Conservation (phyloP, 495 filamentous ascomycete genomes). For the Pseudoneurospora amorphoporcata region DNA sequence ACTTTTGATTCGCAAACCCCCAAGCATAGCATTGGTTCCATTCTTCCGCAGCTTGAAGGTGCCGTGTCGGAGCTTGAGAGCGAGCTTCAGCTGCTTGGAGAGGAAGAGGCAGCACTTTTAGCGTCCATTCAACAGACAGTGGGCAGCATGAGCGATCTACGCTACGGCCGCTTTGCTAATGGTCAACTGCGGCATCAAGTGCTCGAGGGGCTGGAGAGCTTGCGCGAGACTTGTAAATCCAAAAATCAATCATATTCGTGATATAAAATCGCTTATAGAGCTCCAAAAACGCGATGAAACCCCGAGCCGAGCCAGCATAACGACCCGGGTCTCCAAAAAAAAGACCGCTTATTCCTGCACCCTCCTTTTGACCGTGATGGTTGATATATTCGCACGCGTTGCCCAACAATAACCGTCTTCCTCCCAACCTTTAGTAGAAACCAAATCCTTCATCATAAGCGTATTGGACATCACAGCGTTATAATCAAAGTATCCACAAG, state of each 20-base stretch:
- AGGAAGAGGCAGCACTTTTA: constrained; percentile 51
- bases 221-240: constrained; percentile 53
- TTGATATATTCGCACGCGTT: not conserved
- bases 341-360: not conserved
- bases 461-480: not conserved
- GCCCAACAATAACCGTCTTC: not conserved
- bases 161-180: constrained; percentile 66
- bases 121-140: constrained; percentile 52
- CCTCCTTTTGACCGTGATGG: not conserved
- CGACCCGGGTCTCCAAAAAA: not conserved
- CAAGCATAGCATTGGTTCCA: constrained; percentile 52
- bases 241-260: constrained; percentile 23
- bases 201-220: constrained; percentile 48
- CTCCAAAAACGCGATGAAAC: not conserved
- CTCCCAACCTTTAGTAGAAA: not conserved
- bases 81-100: constrained; percentile 52
- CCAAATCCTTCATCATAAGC: not conserved
- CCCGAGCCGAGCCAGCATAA: not conserved
- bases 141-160: constrained; percentile 68
- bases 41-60: constrained; percentile 56
- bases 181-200: constrained; percentile 48
- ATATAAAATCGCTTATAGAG: not conserved
- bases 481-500: too few species aligned
- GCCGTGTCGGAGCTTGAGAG: constrained; percentile 55
- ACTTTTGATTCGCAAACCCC: constrained; percentile 27